phyloP scores from a whole-genome alignment of 345 rosid species.

The Euphorbia lathyris region DNA sequence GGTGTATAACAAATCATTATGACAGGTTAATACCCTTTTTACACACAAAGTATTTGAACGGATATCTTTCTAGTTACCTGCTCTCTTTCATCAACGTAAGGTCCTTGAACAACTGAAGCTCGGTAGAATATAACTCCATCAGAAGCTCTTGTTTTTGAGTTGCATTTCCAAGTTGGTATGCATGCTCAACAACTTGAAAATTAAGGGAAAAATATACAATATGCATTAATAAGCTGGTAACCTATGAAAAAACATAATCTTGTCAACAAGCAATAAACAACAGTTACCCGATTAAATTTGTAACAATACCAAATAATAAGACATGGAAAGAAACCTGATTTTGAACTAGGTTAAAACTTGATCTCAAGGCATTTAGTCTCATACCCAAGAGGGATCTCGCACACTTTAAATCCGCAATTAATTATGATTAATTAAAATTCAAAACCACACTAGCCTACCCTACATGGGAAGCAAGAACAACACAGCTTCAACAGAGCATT shows the following conservation, averaged over 20 bases:
- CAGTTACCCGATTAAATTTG: not conserved
- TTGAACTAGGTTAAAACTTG: not conserved
- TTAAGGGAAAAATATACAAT: not conserved
- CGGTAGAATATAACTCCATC: slow-evolving; percentile 78
- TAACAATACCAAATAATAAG: not conserved
- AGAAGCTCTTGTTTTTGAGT: slow-evolving; percentile 88
- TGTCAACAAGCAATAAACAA: not conserved
- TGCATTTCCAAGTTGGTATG: slow-evolving; percentile 70
- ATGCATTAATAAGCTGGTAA: not conserved
- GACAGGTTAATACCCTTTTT: not conserved
- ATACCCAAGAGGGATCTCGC: not conserved
- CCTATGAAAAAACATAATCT: not conserved
- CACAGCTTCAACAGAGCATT: not conserved
- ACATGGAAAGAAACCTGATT: not conserved
- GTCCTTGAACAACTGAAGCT: slow-evolving; percentile 85
- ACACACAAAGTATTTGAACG: not conserved
- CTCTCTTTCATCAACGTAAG: slow-evolving; percentile 54
- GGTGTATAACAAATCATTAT: not conserved
- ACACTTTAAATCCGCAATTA: not conserved
- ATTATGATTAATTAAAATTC: not conserved
- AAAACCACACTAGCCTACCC: not conserved
- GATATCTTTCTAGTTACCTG: slow-evolving; percentile 42
- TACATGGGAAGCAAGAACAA: not conserved
- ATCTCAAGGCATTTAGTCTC: not conserved
- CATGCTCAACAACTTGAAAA: slow-evolving; percentile 74